Evolutionary conservation across 1,284 basidiomycete species (phyloP).

Genomic region (Apiotrichum mycotoxinovorans): DNA sequence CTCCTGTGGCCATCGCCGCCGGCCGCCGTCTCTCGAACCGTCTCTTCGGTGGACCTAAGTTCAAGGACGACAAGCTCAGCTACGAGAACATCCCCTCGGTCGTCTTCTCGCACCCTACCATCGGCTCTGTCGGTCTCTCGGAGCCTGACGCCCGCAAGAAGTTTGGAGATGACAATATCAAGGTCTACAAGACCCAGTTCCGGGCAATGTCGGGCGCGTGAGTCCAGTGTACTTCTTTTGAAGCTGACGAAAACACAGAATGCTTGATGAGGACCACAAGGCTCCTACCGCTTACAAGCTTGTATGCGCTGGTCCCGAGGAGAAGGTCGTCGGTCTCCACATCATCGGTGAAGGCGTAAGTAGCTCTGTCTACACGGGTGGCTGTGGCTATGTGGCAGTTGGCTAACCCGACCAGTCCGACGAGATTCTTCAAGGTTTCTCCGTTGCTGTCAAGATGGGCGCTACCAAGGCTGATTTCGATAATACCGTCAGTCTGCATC

Average conservation of each 20-base stretch:
- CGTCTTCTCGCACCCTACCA: constrained; percentile 93
- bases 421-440: constrained; percentile 51
- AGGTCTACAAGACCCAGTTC: constrained; percentile 78
- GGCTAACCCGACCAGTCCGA: too few species aligned
- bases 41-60: constrained; percentile 79
- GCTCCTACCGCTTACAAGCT: constrained; percentile 93
- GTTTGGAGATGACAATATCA: constrained; percentile 79
- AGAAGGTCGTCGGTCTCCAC: constrained; percentile 92
- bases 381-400: neutral
- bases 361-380: neutral
- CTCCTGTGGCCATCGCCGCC: constrained; percentile 98
- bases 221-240: too few species aligned
- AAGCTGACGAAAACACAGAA: too few species aligned
- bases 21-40: constrained; percentile 84
- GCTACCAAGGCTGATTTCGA: constrained; percentile 80
- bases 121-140: constrained; percentile 86
- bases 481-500: constrained; percentile 81
- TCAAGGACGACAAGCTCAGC: constrained; percentile 78
- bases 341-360: constrained; percentile 75
- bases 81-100: constrained; percentile 92
- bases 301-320: constrained; percentile 76
- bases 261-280: constrained; percentile 79
- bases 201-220: constrained; percentile 81
- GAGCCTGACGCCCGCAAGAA: constrained; percentile 83
- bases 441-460: constrained; percentile 92